Evolutionary conservation across 257 asterid genomes (phyloP).

Genomic region (Nicotiana otophora): DNA sequence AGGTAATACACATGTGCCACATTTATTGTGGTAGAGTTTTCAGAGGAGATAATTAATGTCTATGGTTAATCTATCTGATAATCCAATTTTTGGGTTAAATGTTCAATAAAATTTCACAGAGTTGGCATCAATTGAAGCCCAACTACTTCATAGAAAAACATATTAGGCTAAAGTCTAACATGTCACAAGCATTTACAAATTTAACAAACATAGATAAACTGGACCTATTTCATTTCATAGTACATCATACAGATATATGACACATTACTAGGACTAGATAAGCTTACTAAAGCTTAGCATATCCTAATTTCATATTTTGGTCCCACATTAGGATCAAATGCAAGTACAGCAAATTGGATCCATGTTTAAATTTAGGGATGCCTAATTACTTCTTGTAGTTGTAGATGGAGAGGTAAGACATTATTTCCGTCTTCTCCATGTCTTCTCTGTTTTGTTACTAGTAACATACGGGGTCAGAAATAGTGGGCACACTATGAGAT

Average conservation of each 20-base stretch:
- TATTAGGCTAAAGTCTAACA: background rate
- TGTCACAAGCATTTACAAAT: background rate
- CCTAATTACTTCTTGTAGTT: too few relatives aligned
- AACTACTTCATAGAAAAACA: background rate
- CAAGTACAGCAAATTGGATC: too few relatives aligned
- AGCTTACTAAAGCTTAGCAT: constrained; percentile 2
- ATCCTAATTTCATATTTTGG: background rate
- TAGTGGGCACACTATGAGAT: too few relatives aligned
- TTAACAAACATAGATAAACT: background rate
- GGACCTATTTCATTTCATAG: background rate
- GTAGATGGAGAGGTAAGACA: too few relatives aligned
- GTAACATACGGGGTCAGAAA: too few relatives aligned
- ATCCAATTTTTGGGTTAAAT: background rate
- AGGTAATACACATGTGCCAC: too few relatives aligned
- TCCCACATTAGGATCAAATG: too few relatives aligned
- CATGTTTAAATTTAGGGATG: too few relatives aligned
- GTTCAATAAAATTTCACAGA: background rate
- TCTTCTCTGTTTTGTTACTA: too few relatives aligned
- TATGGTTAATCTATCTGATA: background rate
- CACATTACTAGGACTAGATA: constrained; percentile 4
- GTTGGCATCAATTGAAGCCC: background rate
- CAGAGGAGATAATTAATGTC: too few relatives aligned
- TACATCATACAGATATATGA: background rate
- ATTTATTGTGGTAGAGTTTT: too few relatives aligned
- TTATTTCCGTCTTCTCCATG: too few relatives aligned